Conservation (phyloP, 1,284 basidiomycete genomes). For the Sporisorium graminicola region DNA sequence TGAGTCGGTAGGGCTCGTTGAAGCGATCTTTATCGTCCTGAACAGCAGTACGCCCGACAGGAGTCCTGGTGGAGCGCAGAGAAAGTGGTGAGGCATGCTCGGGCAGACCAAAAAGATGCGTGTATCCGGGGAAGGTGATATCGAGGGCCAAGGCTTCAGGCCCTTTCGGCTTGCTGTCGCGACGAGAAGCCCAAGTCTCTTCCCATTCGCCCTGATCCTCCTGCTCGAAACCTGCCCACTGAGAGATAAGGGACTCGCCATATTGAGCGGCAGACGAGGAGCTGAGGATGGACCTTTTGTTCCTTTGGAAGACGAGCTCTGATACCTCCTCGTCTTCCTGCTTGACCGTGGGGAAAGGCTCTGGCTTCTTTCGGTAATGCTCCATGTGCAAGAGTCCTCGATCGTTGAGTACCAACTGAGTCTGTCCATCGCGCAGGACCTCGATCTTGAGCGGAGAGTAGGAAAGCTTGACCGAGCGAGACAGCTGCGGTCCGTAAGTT, state of each 20-base stretch:
- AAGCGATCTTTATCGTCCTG: slow-evolving; percentile 62
- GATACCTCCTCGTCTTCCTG: slow-evolving; percentile 43
- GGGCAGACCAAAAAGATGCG: slow-evolving; percentile 92
- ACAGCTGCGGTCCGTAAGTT: slow-evolving; percentile 44
- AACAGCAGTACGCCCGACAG: slow-evolving; percentile 34
- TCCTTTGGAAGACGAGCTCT: slow-evolving; percentile 56
- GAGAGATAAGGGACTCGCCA: slow-evolving; percentile 37
- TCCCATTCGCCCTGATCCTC: slow-evolving; percentile 84
- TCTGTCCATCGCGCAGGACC: slow-evolving; percentile 77
- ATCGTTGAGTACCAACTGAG: slow-evolving; percentile 90
- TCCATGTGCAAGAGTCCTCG: slow-evolving; percentile 95
- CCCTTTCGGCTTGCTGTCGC: slow-evolving; percentile 96
- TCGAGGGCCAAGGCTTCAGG: slow-evolving; percentile 94
- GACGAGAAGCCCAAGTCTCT: slow-evolving; percentile 86
- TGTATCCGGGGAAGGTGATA: slow-evolving; percentile 90
- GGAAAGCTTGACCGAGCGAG: slow-evolving; percentile 44
- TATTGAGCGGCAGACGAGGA: slow-evolving; percentile 25
- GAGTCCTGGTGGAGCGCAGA: slow-evolving; percentile 74
- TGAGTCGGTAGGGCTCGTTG: slow-evolving; percentile 90
- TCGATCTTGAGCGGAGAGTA: slow-evolving; percentile 61
- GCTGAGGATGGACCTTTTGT: slow-evolving; percentile 49
- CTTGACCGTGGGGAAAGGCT: slow-evolving; percentile 56
- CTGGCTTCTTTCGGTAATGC: slow-evolving; percentile 77
- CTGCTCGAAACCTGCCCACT: slow-evolving; percentile 67
- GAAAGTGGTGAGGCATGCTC: slow-evolving; percentile 93